Conservation (phyloP, 441 rosid genomes). For the Manihot esculenta region DNA sequence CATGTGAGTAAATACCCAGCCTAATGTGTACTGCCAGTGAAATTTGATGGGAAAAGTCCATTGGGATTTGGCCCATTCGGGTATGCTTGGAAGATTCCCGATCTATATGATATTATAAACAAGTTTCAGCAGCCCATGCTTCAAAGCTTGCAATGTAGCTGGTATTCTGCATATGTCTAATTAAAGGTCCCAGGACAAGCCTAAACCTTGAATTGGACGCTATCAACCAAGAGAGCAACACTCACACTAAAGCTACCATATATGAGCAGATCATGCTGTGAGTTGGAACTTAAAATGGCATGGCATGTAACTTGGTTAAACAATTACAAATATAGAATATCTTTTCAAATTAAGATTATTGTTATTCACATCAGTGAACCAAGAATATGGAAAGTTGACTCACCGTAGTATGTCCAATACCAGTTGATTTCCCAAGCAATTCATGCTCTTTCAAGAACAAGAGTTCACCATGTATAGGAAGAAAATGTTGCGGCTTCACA, state of each 20-base stretch:
- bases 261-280: not conserved
- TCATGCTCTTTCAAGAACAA: slow-evolving; percentile 97
- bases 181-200: not conserved
- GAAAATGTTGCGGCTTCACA: slow-evolving; percentile 95
- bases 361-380: not conserved
- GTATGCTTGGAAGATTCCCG: not conserved
- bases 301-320: not conserved
- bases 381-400: slow-evolving; percentile 28
- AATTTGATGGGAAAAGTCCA: not conserved
- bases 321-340: slow-evolving; percentile 3
- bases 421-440: slow-evolving; percentile 87
- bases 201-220: not conserved
- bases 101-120: not conserved
- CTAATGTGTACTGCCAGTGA: not conserved
- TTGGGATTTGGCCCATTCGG: slow-evolving; percentile 4
- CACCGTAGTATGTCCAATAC: slow-evolving; percentile 88
- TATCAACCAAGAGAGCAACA: not conserved
- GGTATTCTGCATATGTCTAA: not conserved
- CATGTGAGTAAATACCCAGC: slow-evolving; percentile 1
- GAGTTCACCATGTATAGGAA: slow-evolving; percentile 97
- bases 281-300: not conserved
- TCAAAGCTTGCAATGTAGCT: not conserved
- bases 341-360: slow-evolving; percentile 5
- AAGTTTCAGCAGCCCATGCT: too few species aligned
- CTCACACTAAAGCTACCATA: not conserved